phyloP scores from a whole-genome alignment of 2,329 filamentous ascomycete genomes.

The Cyanodermella asteris region DNA sequence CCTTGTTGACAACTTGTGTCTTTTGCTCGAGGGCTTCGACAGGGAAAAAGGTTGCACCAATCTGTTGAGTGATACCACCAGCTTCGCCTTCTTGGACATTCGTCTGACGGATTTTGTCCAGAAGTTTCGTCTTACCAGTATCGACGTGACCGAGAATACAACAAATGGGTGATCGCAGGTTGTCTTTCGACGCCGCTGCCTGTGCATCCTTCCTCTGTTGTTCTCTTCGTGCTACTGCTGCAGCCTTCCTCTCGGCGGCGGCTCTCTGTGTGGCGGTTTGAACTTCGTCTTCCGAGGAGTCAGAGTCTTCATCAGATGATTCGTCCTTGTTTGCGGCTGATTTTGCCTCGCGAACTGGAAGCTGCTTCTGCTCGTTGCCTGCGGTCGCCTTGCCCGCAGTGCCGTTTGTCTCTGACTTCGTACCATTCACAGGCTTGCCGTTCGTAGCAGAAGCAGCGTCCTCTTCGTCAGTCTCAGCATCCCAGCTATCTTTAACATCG shows the following conservation, averaged over 20 bases:
- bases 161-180: constrained; percentile 93
- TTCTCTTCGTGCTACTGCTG: constrained; percentile 70
- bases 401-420: no score
- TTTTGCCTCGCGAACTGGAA: constrained; percentile 14
- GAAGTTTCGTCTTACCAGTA: constrained; percentile 97
- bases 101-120: constrained; percentile 95
- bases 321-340: constrained; percentile 13
- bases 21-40: constrained; percentile 82
- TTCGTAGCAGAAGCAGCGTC: constrained; percentile 15
- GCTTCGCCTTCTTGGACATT: constrained; percentile 98
- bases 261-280: constrained; percentile 50
- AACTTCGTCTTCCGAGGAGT: constrained; percentile 49
- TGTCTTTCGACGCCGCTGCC: constrained; percentile 76
- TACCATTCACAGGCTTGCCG: no score
- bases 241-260: constrained; percentile 59
- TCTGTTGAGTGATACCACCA: constrained; percentile 98
- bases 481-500: constrained; percentile 85
- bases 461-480: constrained; percentile 62
- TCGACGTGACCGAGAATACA: constrained; percentile 99
- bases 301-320: constrained; percentile 30
- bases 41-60: constrained; percentile 98
- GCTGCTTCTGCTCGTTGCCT: no score
- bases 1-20: constrained; percentile 78
- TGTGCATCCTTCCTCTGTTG: constrained; percentile 80
- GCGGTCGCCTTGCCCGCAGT: no score